phyloP scores from a whole-genome alignment of 2,329 filamentous ascomycete species.

The Cytospora schulzeri region DNA sequence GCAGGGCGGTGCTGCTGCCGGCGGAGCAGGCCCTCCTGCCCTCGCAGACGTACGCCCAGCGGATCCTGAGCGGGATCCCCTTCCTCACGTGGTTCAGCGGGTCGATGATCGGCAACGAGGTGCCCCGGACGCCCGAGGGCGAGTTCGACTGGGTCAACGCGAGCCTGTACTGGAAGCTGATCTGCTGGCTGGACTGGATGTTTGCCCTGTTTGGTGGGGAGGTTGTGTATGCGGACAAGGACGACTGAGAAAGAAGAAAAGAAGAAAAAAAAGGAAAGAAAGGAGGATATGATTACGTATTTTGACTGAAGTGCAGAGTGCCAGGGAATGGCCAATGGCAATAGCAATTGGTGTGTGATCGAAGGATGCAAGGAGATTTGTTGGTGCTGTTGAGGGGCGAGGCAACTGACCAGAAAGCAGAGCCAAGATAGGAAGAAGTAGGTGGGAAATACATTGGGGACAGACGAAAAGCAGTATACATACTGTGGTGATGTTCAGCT shows the following conservation, averaged over 20 bases:
- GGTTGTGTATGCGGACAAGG: constrained; percentile 59
- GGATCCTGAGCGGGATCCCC: constrained; percentile 66
- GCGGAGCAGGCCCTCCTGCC: constrained; percentile 72
- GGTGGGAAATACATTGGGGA: not conserved
- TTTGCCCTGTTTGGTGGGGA: constrained; percentile 63
- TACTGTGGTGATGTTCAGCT: not conserved
- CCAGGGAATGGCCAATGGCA: not conserved
- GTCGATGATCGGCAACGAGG: constrained; percentile 73
- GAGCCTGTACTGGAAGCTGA: constrained; percentile 68
- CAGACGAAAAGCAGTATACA: not conserved
- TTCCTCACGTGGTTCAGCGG: constrained; percentile 72
- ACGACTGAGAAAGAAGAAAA: constrained; percentile 57
- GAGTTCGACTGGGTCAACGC: constrained; percentile 75
- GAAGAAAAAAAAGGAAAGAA: too few relatives aligned
- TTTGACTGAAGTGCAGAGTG: too few relatives aligned
- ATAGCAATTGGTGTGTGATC: too few relatives aligned
- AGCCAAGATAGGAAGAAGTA: not conserved
- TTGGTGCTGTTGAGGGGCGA: not conserved
- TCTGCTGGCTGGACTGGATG: constrained; percentile 63
- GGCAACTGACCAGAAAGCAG: not conserved
- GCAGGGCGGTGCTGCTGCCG: constrained; percentile 65
- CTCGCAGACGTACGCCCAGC: constrained; percentile 65
- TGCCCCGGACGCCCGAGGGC: constrained; percentile 72
- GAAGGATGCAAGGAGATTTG: not conserved
- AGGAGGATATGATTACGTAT: too few relatives aligned